phyloP scores from a whole-genome alignment of 2,329 filamentous ascomycete species.

The Dothideomycetes sp. region DNA sequence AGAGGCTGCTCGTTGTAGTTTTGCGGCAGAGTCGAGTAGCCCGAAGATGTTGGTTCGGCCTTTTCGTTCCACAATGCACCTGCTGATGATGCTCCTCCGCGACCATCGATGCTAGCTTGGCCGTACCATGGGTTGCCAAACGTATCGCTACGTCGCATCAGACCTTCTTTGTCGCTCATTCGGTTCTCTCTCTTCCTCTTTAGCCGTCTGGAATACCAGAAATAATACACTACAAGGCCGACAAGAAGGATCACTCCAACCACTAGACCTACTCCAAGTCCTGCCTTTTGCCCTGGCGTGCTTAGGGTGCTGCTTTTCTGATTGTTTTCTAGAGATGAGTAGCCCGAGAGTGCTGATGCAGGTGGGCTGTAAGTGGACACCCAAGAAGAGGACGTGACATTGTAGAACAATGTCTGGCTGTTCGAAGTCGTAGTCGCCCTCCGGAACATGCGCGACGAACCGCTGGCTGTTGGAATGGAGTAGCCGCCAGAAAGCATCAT shows the following conservation, averaged over 20 bases:
- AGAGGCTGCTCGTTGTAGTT: background rate
- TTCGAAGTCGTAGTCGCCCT: constrained; percentile 29
- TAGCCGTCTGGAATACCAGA: constrained; percentile 34
- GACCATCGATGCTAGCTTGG: background rate
- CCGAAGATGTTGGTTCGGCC: constrained; percentile 5
- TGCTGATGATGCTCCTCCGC: constrained; percentile 1
- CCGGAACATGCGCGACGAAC: constrained; percentile 21
- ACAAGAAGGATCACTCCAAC: constrained; percentile 32
- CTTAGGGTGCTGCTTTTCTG: constrained; percentile 25
- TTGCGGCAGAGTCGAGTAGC: constrained; percentile 5
- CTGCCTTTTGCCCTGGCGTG: constrained; percentile 34
- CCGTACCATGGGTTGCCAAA: constrained; percentile 5
- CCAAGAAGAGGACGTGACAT: constrained; percentile 51
- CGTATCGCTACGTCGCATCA: constrained; percentile 7
- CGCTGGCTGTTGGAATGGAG: constrained; percentile 31
- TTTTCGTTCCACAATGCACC: constrained; percentile 9
- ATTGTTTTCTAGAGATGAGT: constrained; percentile 13
- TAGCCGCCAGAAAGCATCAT: constrained; percentile 54
- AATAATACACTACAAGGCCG: constrained; percentile 31
- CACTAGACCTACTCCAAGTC: constrained; percentile 33
- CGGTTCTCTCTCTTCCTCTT: constrained; percentile 22
- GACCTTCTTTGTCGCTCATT: constrained; percentile 8
- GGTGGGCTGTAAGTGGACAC: constrained; percentile 42
- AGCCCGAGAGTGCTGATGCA: constrained; percentile 3
- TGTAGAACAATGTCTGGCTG: constrained; percentile 45